Evolutionary conservation across 1,284 basidiomycete species (phyloP).

Genomic region (Pterulicium gracile): DNA sequence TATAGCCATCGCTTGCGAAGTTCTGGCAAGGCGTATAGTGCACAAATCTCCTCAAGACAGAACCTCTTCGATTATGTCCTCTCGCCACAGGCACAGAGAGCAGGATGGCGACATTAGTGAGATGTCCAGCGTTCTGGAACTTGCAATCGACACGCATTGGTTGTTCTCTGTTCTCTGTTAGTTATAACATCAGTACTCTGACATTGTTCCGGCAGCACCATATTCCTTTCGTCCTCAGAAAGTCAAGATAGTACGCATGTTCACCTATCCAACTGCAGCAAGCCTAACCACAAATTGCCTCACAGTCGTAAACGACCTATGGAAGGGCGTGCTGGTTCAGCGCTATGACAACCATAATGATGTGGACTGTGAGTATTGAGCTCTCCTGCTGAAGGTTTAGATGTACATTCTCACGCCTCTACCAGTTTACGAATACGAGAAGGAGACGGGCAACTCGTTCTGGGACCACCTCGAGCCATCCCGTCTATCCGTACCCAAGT

Average conservation of each 20-base stretch:
- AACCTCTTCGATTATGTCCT: slow-evolving; percentile 63
- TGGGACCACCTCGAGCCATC: slow-evolving; percentile 67
- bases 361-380: slow-evolving; percentile 62
- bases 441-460: too few relatives aligned
- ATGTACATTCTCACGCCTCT: too few relatives aligned
- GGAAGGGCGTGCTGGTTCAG: slow-evolving; percentile 78
- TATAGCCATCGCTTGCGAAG: slow-evolving; percentile 75
- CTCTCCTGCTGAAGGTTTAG: too few relatives aligned
- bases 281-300: slow-evolving; percentile 2
- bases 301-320: slow-evolving; percentile 60
- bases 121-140: slow-evolving; percentile 67
- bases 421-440: too few relatives aligned
- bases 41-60: slow-evolving; percentile 56
- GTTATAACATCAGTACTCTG: slow-evolving; percentile 8
- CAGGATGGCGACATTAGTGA: slow-evolving; percentile 70
- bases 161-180: slow-evolving; percentile 16
- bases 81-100: slow-evolving; percentile 65
- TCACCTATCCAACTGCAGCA: background rate
- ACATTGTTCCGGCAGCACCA: slow-evolving; percentile 35
- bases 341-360: slow-evolving; percentile 58
- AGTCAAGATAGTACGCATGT: slow-evolving; percentile 60
- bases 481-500: slow-evolving; percentile 82
- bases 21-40: slow-evolving; percentile 74
- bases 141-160: slow-evolving; percentile 81
- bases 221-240: slow-evolving; percentile 84